Percentiles rank a stretch among this genome's conserved stretches.
Conservation (phyloP, 805 yeast genomes). For the Pichia sporocuriosa region DNA sequence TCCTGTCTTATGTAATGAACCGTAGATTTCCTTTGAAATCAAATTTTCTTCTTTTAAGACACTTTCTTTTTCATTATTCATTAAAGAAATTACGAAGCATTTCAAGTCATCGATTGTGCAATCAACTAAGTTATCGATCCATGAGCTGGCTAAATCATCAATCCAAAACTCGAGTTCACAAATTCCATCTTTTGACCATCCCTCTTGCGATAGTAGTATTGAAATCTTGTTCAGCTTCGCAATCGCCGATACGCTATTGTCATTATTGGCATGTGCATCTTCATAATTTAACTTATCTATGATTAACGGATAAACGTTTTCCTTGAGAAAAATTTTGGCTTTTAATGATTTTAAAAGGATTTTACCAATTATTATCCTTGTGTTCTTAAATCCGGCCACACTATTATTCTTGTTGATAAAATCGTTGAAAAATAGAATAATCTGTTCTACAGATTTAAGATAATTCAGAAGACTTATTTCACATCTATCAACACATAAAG, state of each 20-base stretch:
- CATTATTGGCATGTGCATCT: background rate
- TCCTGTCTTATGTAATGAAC: background rate
- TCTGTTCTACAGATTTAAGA: conserved; percentile 17
- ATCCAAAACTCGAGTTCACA: conserved; percentile 31
- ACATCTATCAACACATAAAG: conserved; percentile 6
- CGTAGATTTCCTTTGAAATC: background rate
- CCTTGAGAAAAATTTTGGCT: conserved; percentile 18
- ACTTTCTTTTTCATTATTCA: conserved; percentile 10
- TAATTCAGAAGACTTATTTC: conserved; percentile 3
- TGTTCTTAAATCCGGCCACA: conserved; percentile 11
- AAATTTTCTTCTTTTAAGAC: conserved; percentile 8
- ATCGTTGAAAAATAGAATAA: conserved; percentile 22
- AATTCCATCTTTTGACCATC: conserved; percentile 27
- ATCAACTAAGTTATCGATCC: conserved; percentile 24
- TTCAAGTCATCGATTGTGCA: conserved; percentile 24
- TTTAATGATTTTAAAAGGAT: conserved; percentile 18
- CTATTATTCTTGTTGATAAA: conserved; percentile 4
- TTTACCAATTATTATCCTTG: conserved; percentile 19
- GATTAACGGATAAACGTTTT: conserved; percentile 24
- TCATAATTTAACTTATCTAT: conserved; percentile 18
- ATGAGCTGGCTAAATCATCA: conserved; percentile 25
- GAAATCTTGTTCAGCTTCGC: conserved; percentile 17
- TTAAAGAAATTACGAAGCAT: conserved; percentile 15
- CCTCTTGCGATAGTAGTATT: conserved; percentile 17
- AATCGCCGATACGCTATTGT: conserved; percentile 6